Evolutionary conservation across 1,139 yeast genomes (phyloP).

Genomic region (Geotrichum bryndzae): DNA sequence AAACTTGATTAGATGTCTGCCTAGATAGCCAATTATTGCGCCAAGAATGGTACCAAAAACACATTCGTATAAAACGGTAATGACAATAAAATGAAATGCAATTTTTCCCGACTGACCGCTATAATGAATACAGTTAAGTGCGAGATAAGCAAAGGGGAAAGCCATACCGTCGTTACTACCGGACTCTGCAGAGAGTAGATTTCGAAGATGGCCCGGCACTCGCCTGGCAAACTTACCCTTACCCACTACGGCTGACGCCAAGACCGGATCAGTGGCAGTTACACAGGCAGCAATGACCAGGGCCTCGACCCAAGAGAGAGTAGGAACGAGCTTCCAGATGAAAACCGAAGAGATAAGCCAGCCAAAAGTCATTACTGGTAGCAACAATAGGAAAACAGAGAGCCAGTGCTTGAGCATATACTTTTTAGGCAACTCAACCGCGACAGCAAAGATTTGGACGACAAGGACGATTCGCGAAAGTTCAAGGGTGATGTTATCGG

Average conservation of each 20-base stretch:
- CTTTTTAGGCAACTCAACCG: constrained; percentile 91
- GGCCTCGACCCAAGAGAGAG: constrained; percentile 70
- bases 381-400: constrained; percentile 66
- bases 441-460: constrained; percentile 93
- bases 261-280: constrained; percentile 95
- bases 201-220: constrained; percentile 94
- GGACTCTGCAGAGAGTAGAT: constrained; percentile 84
- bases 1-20: constrained; percentile 67
- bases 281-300: constrained; percentile 84
- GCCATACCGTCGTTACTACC: constrained; percentile 99
- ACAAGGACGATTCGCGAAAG: constrained; percentile 82
- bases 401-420: constrained; percentile 90
- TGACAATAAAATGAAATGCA: constrained; percentile 76
- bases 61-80: constrained; percentile 84
- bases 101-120: constrained; percentile 62
- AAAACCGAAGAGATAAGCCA: constrained; percentile 87
- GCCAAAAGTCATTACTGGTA: constrained; percentile 93
- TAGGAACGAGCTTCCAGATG: constrained; percentile 78
- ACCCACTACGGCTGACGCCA: constrained; percentile 98
- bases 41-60: constrained; percentile 79
- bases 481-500: constrained; percentile 81
- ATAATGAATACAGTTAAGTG: constrained; percentile 62
- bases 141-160: constrained; percentile 81
- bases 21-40: constrained; percentile 63
- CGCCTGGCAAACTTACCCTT: constrained; percentile 95